Base-by-base conservation (phyloP, 129 eudicot genomes). In the Chrysanthemum lavandulifolium region DNA sequence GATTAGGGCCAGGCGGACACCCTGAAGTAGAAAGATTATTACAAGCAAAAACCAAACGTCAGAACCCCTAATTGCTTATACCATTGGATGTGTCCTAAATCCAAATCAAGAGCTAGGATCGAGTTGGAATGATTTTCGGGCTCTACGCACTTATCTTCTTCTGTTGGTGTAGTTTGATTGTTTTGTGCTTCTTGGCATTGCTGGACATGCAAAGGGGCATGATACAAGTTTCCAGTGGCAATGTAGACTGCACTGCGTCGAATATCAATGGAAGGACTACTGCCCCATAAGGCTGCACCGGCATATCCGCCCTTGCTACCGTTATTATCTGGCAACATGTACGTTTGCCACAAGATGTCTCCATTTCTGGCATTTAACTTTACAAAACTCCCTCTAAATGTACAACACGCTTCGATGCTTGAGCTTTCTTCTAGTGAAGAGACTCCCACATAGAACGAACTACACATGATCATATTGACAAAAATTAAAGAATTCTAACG, bases 221-320 rank as follows among this genome's bases (percentile, higher is more conserved):
- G 45, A 61, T 91, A 87, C 21, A 91, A 78, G 66, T 91, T 77
- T 31, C 97, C 95, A 0, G 95, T 91, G 15, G 85, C 96, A 2
- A 79, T 84, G 47, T 78, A 91, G 18, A 91, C 88, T 13, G 58
- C 67, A 3, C 79, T 79, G 0, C 96, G 80, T 0, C 2, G 11
- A 7, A 73, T 50, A 76, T 84, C 96, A 5, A 91, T 84, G 62
- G 97, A 53, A 1, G 92, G 96, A 73, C 92, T 91, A 67, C 96
- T 91, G 14, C 97, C 97, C 97, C 97, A 91, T 79, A 91, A 75
- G 23, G 79, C 86, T 0, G 84, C 97, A 54, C 95, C 96, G 0
- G 97, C 72, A 10, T 86, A 91, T 16, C 81, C 86, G 3, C 79
- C 79, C 2, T 61, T 64, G 51, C 78, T 78, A 65, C 88, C 92